phyloP scores from a whole-genome alignment of 768 basidiomycete genomes.

The Leccinum imitatum region DNA sequence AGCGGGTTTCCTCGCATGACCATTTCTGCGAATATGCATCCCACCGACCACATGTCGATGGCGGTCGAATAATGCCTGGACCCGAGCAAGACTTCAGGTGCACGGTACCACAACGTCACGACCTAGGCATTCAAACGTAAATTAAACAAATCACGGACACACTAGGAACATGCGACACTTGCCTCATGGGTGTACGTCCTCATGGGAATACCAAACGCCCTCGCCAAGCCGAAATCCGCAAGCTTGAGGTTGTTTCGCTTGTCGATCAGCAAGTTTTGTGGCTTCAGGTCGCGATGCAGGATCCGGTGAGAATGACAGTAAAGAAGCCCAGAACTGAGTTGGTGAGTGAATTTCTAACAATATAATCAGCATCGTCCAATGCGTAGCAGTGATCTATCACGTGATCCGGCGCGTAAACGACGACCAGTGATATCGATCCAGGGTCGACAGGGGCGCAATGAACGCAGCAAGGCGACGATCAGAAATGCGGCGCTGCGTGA shows the following conservation, averaged over 20 bases:
- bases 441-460: slow-evolving; percentile 5
- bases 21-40: slow-evolving; percentile 99
- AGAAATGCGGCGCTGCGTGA: slow-evolving; percentile 1
- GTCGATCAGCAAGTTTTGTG: slow-evolving; percentile 94
- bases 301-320: slow-evolving; percentile 96
- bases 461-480: not conserved
- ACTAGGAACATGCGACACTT: slow-evolving; percentile 19
- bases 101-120: slow-evolving; percentile 98
- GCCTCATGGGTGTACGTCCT: slow-evolving; percentile 99
- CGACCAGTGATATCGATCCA: slow-evolving; percentile 19
- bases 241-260: slow-evolving; percentile 88
- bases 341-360: slow-evolving; percentile 90
- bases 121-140: slow-evolving; percentile 54
- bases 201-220: slow-evolving; percentile 98
- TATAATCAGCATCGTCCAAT: slow-evolving; percentile 10
- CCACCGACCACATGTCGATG: slow-evolving; percentile 99
- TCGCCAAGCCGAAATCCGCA: slow-evolving; percentile 93
- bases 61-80: slow-evolving; percentile 96
- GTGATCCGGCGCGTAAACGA: slow-evolving; percentile 32
- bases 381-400: slow-evolving; percentile 21
- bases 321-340: slow-evolving; percentile 85
- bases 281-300: slow-evolving; percentile 95
- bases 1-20: slow-evolving; percentile 86
- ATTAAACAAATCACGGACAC: slow-evolving; percentile 6
- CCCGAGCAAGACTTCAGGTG: slow-evolving; percentile 95